Evolutionary conservation across 352 stramenopile genomes (phyloP).

Genomic region (Phytophthora citrophthora): DNA sequence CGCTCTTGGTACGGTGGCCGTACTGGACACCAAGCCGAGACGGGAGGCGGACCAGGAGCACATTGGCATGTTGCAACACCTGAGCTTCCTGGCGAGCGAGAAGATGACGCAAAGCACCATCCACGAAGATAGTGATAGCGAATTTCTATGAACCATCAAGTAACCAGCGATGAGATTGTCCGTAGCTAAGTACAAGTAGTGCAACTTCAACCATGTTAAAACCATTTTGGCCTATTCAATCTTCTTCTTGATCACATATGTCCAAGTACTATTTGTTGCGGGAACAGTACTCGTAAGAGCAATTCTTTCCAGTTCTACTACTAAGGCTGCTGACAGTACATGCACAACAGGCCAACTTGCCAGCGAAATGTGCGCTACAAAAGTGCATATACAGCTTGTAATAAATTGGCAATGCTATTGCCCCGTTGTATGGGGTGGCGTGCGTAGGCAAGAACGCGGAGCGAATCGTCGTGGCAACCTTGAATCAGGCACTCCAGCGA

Average conservation of each 20-base stretch:
- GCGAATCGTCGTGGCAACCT: constrained; percentile 9
- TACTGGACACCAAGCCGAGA: constrained; percentile 84
- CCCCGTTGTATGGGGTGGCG: neutral
- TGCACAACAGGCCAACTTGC: too few species aligned
- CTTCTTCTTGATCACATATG: too few species aligned
- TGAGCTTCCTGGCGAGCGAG: constrained; percentile 88
- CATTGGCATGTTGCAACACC: constrained; percentile 88
- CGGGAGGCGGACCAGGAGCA: constrained; percentile 84
- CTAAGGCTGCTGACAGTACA: too few species aligned
- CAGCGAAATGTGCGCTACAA: neutral
- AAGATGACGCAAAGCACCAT: constrained; percentile 89
- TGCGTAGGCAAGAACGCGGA: constrained; percentile 14
- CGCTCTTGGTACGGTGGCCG: constrained; percentile 81
- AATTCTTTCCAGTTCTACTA: too few species aligned
- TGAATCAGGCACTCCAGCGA: constrained; percentile 2
- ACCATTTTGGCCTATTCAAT: constrained; percentile 2
- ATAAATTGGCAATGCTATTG: too few species aligned
- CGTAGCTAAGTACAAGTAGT: constrained; percentile 28
- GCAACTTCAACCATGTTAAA: constrained; percentile 15
- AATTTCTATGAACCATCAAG: constrained; percentile 63
- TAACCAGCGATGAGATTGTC: constrained; percentile 29
- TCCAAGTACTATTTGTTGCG: neutral
- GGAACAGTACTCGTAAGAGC: neutral
- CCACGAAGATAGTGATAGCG: constrained; percentile 80
- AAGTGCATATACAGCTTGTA: neutral